phyloP scores from a whole-genome alignment of 495 filamentous ascomycete genomes.

The Penicillium bovifimosum region DNA sequence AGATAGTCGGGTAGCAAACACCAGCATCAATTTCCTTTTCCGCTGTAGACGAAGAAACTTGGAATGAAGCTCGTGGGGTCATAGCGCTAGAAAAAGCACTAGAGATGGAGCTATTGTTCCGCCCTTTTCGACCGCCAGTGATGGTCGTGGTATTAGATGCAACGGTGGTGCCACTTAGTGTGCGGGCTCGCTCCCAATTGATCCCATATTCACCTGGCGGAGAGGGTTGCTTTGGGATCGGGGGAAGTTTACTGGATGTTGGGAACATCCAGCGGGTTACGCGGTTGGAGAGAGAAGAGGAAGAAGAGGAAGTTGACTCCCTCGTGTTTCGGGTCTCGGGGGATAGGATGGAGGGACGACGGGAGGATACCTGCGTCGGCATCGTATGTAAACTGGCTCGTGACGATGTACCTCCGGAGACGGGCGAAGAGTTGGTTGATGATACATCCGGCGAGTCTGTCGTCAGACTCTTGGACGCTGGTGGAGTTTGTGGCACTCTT shows the following conservation, averaged over 20 bases:
- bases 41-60: conserved; percentile 9
- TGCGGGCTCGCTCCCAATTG: conserved; percentile 33
- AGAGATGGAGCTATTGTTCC: conserved; percentile 27
- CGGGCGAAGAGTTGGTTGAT: conserved; percentile 1
- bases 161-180: conserved; percentile 38
- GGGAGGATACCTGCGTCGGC: conserved; percentile 18
- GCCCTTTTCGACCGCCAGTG: conserved; percentile 8
- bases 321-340: conserved; percentile 19
- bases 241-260: neutral
- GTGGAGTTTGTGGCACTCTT: conserved; percentile 9
- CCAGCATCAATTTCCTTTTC: conserved; percentile 25
- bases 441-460: neutral
- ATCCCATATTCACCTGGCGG: conserved; percentile 20
- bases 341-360: conserved; percentile 15
- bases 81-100: conserved; percentile 23
- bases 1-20: conserved; percentile 25
- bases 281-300: conserved; percentile 21
- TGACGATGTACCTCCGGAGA: conserved; percentile 9
- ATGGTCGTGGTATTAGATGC: conserved; percentile 27
- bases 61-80: conserved; percentile 23
- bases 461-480: neutral
- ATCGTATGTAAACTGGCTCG: conserved; percentile 19
- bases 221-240: conserved; percentile 11
- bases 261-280: conserved; percentile 36
- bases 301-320: conserved; percentile 9